Base-by-base conservation (phyloP, 1,284 basidiomycete species). In the Cryptococcus jaspeensis region DNA sequence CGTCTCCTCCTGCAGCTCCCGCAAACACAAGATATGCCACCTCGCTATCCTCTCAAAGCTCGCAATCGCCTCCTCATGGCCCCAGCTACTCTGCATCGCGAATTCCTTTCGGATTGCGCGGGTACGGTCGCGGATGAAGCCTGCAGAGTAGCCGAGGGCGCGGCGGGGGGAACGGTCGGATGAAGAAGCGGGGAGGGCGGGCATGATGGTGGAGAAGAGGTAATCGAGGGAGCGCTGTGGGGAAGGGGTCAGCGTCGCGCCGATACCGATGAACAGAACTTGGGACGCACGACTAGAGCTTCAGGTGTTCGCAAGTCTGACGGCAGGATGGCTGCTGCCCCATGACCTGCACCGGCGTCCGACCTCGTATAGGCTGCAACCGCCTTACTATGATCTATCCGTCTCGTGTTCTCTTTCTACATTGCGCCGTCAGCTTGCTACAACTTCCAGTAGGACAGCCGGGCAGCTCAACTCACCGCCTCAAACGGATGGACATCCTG, bases 281-380 rank as follows among this genome's bases (percentile, higher is more conserved):
- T 35, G 37, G 37, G 32, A 74, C 79, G 63, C 58, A 88, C 89
- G 78, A 88, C 87, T 48, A 98, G 85, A 18, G 96, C 85, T 8
- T 78, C 78, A 0, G 93, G 92, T 16, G 95, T 93, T 18, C 95
- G 85, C 50, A 99, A 81, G 72, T 99, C 95, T 0, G 92, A 93
- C 1, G 95, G 94, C 1, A 96, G 75, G 77, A 95, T 90, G 13
- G 66, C 66, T 12, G 69, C 63, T 11, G 61, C 67, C 23, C 74
- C 74, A 39, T 68, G 64, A 9, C 73, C 74, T 16, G 73, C 73
- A 3, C 95, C 94, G 1, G 92, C 91, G 22, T 69, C 83, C 3
- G 92, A 93, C 36, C 95, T 87, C 68, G 95, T 91, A 73, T 95
- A 99, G 67, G 89, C 90, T 72, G 96, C 96, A 54, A 98, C 95